Base-by-base conservation (phyloP, 208 protist species). In the Trichomonas gallinae region DNA sequence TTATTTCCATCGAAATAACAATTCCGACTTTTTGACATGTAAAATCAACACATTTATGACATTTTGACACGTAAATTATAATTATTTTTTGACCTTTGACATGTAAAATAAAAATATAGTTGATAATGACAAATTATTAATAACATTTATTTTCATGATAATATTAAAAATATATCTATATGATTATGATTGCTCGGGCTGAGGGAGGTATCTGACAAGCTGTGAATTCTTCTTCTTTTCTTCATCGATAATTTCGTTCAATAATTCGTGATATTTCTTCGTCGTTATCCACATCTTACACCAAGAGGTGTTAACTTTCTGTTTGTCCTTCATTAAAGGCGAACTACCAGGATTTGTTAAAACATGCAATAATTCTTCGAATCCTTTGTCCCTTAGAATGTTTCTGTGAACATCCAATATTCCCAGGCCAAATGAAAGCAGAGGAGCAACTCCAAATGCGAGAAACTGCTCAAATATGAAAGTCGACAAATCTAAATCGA, bases 401-500 rank as follows among this genome's bases (percentile, higher is more conserved):
- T 93, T 93, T 38, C 46, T 42, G 15, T 51, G 44, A 11, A 93
- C n/a, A 38, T 51, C 44, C 38, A 93, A 26, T 17, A 51, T 93
- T 34, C 40, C 44, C 31, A 93, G 38, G 1, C 87, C 87, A 51
- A 93, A 93, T 26, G 87, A 93, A 38, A 93, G 17, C 0, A 93
- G n/a, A 11, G 87, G 87, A 34, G 44, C 44, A 38, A 51, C n/a
- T 8, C 87, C 87, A 51, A 42, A 93, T 1, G 87, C 87, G 17
- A 93, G 26, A 51, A 93, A 93, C n/a, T 93, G 87, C 10, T 93
- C 87, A 51, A 93, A 93, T 49, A 93, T 93, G 26, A 93, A 93
- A 10, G 44, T 31, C 9, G 40, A 58, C 11, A 93, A 38, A 49
- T 93, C 36, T 15, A 38, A 38, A 34, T 58, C 87, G 46, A 93